These are phyloP conservation scores for Stemphylium vesicarium DNA, from an alignment of 2,329 filamentous ascomycete genomes.

Conservation along the genomic window DNA sequence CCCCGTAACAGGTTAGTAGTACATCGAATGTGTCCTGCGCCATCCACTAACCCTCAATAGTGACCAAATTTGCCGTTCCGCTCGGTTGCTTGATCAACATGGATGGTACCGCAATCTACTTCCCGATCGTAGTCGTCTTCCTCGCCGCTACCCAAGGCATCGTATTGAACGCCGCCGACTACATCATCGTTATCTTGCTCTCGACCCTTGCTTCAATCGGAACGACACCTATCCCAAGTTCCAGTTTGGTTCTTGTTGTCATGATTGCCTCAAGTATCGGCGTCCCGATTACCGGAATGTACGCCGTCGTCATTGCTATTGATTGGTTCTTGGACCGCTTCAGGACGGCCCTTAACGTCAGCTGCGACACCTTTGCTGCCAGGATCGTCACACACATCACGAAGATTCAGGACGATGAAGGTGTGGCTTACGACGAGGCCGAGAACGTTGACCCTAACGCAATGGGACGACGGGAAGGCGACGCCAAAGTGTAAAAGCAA, in stretches of 20 bases:
- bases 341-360: conserved; percentile 60
- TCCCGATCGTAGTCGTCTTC: conserved; percentile 61
- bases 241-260: conserved; percentile 59
- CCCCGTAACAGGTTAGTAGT: conserved; percentile 43
- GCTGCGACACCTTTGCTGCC: conserved; percentile 58
- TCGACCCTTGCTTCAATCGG: conserved; percentile 61
- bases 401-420: conserved; percentile 43
- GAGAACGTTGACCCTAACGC: conserved; percentile 13
- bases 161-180: conserved; percentile 52
- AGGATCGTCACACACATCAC: conserved; percentile 51
- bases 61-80: conserved; percentile 57
- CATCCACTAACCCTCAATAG: not conserved
- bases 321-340: conserved; percentile 65
- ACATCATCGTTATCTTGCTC: conserved; percentile 58
- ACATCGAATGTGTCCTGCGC: not conserved
- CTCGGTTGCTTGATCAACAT: conserved; percentile 54
- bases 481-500: conserved; percentile 3
- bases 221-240: conserved; percentile 61
- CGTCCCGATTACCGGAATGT: conserved; percentile 58
- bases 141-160: conserved; percentile 59
- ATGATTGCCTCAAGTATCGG: conserved; percentile 59
- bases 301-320: conserved; percentile 60
- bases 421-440: conserved; percentile 17
- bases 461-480: conserved; percentile 11
- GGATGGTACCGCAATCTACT: conserved; percentile 60